Base-by-base conservation (phyloP, 192 early-diverging fungal genomes). In the Coemansia sp. region DNA sequence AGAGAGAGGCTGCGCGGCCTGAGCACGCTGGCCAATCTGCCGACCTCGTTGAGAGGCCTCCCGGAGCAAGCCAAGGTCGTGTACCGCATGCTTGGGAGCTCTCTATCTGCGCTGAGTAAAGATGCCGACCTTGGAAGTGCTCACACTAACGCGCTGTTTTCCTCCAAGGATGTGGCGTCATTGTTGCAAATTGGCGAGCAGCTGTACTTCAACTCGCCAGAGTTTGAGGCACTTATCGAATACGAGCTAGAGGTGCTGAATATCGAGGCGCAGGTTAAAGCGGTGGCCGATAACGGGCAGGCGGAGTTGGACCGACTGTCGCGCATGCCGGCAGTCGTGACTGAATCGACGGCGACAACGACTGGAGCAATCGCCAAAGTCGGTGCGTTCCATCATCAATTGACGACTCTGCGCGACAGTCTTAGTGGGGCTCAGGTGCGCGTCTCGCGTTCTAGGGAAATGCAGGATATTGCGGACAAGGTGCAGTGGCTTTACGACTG, bases 211-310 rank as follows among this genome's bases (percentile, higher is more conserved):
- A 68, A 13, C 46, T 63, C 81, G 54, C 70, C 81, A 49, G 81
- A 84, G 74, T 74, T 84, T 36, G 76, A 78, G 68, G 71, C 65
- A 29, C 65, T 84, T 38, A 67, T 78, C 16, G 76, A 83, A 11
- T 77, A 62, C 31, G 80, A 83, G 70, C 68, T 61, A 5, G 31
- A 61, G 24, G 57, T 67, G 46, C 31, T 75, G 46, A 63, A 52
- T n/a, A 43, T 70, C 13, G 75, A 78, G 64, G 52, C 4, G 41
- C 34, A n/a, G 10, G 61, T 65, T 2, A 34, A 46, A 38, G 60
- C 44, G 3, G 57, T 65, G 7, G 49, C 59, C 2, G 57, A 34
- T 4, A 20, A 13, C 20, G 68, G 44, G 5, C 64, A 65, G 0
- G 63, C 38, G 3, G 55, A 20, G 9, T 46, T 74, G 24, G 36